Conservation (phyloP, 2,329 filamentous ascomycete species). For the Chaetothyriales sp. region DNA sequence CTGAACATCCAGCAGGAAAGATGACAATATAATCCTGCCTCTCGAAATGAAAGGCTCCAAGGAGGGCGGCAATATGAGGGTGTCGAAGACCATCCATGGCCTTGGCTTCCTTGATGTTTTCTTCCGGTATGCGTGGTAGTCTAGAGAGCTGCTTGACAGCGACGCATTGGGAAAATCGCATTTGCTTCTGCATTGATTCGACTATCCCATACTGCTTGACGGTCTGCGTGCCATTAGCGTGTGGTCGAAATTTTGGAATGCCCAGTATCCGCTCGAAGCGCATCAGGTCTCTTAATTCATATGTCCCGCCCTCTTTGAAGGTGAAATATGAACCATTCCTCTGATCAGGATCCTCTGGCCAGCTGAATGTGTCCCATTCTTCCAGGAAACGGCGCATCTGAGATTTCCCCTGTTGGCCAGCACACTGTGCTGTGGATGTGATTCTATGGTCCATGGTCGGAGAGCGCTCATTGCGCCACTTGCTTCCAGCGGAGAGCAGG, state of each 20-base stretch:
- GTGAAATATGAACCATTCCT: background rate
- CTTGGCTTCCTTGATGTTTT: background rate
- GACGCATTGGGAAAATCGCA: background rate
- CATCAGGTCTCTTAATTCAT: background rate
- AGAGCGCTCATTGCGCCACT: too few relatives aligned
- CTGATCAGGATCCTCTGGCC: background rate
- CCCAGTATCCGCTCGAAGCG: too few relatives aligned
- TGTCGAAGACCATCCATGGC: slow-evolving; percentile 7
- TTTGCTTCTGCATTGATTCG: background rate
- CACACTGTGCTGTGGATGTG: too few relatives aligned
- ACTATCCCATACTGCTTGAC: background rate
- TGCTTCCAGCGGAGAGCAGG: too few relatives aligned
- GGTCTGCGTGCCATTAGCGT: background rate
- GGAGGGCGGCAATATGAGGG: slow-evolving; percentile 5
- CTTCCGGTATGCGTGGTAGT: background rate
- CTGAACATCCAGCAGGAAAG: slow-evolving; percentile 5
- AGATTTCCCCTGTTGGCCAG: background rate
- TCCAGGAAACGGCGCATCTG: slow-evolving; percentile 1
- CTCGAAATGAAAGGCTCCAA: slow-evolving; percentile 2
- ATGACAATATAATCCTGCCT: slow-evolving; percentile 3
- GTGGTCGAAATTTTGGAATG: too few relatives aligned
- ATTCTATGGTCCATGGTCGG: too few relatives aligned
- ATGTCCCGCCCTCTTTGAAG: background rate
- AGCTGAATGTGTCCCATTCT: background rate
- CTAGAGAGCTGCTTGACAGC: slow-evolving; percentile 1